phyloP scores from a whole-genome alignment of 2,329 filamentous ascomycete genomes.

The Teratosphaeria pseudoeucalypti region DNA sequence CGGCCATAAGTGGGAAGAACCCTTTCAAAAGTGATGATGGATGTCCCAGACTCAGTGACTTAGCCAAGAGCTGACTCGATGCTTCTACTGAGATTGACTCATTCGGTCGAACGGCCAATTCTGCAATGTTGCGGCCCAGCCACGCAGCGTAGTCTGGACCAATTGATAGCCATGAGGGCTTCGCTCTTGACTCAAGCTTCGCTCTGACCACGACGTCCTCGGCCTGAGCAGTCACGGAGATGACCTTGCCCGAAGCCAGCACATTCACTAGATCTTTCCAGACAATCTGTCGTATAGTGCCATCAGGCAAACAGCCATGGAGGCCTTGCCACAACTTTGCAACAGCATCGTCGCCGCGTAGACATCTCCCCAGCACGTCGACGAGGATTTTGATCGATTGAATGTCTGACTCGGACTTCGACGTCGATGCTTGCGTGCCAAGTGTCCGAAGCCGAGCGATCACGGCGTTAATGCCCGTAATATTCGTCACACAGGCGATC shows the following conservation, averaged over 20 bases:
- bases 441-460: constrained; percentile 51
- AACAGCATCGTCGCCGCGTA: constrained; percentile 36
- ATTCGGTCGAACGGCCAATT: constrained; percentile 9
- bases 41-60: constrained; percentile 62
- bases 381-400: constrained; percentile 27
- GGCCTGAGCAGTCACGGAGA: constrained; percentile 51
- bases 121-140: constrained; percentile 56
- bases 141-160: constrained; percentile 58
- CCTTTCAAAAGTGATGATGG: constrained; percentile 21
- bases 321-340: constrained; percentile 30
- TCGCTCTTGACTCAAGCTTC: constrained; percentile 13
- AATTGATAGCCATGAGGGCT: constrained; percentile 52
- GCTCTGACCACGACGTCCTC: constrained; percentile 36
- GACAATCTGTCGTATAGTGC: constrained; percentile 38
- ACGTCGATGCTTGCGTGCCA: background rate
- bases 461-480: constrained; percentile 69
- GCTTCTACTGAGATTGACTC: background rate
- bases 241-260: constrained; percentile 49
- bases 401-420: background rate
- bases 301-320: background rate
- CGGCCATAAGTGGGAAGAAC: constrained; percentile 1
- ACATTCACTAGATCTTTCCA: constrained; percentile 56
- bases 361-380: constrained; percentile 30
- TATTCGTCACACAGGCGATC: constrained; percentile 56
- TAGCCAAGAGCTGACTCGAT: constrained; percentile 39